Percentiles rank a stretch among this genome's conserved stretches.
phyloP scores from a whole-genome alignment of 805 yeast genomes.

The Wickerhamomyces pijperi region DNA sequence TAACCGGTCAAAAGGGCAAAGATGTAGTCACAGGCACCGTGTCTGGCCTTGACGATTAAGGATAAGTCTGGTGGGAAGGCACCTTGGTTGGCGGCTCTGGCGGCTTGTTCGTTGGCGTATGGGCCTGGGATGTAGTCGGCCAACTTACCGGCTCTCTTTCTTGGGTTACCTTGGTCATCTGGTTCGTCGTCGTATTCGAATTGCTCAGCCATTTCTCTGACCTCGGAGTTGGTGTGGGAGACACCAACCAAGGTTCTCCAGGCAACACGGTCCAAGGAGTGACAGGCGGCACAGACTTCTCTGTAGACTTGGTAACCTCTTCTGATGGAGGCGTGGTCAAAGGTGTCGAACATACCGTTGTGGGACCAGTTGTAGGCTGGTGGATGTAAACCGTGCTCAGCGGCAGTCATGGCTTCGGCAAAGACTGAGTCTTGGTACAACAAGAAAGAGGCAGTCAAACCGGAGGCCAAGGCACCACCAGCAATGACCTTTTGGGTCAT shows the following conservation, averaged over 20 bases:
- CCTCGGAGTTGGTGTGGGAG: slow-evolving; percentile 84
- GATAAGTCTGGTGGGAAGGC: slow-evolving; percentile 98
- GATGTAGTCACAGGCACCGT: slow-evolving; percentile 94
- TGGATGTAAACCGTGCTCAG: slow-evolving; percentile 97
- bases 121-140: slow-evolving; percentile 94
- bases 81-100: slow-evolving; percentile 99
- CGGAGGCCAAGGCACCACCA: slow-evolving; percentile 61
- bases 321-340: slow-evolving; percentile 92
- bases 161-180: slow-evolving; percentile 96
- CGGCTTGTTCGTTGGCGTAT: slow-evolving; percentile 96
- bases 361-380: slow-evolving; percentile 92
- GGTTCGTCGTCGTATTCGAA: slow-evolving; percentile 98
- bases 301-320: slow-evolving; percentile 98
- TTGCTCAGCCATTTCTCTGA: slow-evolving; percentile 87
- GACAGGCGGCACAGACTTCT: slow-evolving; percentile 99
- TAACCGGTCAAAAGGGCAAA: slow-evolving; percentile 94
- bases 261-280: slow-evolving; percentile 90
- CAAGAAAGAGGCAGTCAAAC: slow-evolving; percentile 71
- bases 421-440: slow-evolving; percentile 76
- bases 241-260: slow-evolving; percentile 99
- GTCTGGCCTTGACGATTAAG: slow-evolving; percentile 95
- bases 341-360: slow-evolving; percentile 80
- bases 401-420: slow-evolving; percentile 95
- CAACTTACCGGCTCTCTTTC: slow-evolving; percentile 95
- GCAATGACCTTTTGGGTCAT: slow-evolving; percentile 38